Conservation (phyloP, 345 rosid species). For the Angophora floribunda region DNA sequence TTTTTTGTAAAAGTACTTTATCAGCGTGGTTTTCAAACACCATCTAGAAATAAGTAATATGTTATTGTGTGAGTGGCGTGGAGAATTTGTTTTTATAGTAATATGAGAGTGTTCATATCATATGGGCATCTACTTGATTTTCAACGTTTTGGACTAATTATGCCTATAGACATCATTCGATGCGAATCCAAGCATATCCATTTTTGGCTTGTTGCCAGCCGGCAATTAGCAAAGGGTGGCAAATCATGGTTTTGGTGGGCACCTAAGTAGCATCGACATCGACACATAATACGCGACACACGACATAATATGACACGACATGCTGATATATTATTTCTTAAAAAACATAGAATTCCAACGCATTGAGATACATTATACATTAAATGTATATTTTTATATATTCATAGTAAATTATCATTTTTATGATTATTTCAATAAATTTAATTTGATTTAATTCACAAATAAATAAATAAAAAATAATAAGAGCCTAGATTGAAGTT, state of each 20-base stretch:
- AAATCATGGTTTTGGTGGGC: slow-evolving; percentile 20
- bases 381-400: too few relatives aligned
- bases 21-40: neutral
- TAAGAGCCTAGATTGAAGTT: too few relatives aligned
- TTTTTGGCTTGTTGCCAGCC: slow-evolving; percentile 9
- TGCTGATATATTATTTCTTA: too few relatives aligned
- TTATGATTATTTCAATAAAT: too few relatives aligned
- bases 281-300: too few relatives aligned
- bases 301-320: too few relatives aligned
- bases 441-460: too few relatives aligned
- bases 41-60: neutral
- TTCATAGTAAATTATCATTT: too few relatives aligned
- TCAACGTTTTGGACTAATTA: neutral
- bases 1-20: neutral
- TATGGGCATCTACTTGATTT: neutral
- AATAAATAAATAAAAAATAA: too few relatives aligned
- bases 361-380: too few relatives aligned
- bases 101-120: neutral
- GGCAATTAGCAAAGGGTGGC: slow-evolving; percentile 9
- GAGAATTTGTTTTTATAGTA: neutral
- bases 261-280: too few relatives aligned
- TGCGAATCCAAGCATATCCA: slow-evolving; percentile 20
- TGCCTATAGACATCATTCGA: neutral
- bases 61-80: neutral
- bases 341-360: too few relatives aligned